These are phyloP conservation scores for Primulina huaijiensis DNA, from an alignment of 257 asterid species.

Conservation along the genomic window DNA sequence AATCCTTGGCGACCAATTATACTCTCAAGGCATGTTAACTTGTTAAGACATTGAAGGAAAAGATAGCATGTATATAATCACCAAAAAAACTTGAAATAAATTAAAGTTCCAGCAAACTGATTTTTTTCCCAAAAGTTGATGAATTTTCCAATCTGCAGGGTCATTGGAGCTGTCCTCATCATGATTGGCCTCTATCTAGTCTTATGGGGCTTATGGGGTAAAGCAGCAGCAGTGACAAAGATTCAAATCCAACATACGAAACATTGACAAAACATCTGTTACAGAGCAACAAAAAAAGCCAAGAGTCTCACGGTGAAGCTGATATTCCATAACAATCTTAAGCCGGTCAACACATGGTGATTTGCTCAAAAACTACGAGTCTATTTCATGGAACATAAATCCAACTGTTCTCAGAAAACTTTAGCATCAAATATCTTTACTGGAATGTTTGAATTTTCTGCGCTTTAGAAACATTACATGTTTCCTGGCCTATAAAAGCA, in stretches of 20 bases:
- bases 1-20: conserved; percentile 64
- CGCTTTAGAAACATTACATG: conserved; percentile 18
- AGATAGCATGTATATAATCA: neutral
- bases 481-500: conserved; percentile 17
- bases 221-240: conserved; percentile 62
- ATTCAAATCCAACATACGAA: conserved; percentile 38
- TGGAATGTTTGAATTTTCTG: conserved; percentile 22
- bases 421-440: conserved; percentile 26
- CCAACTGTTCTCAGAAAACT: conserved; percentile 26
- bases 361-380: conserved; percentile 8
- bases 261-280: conserved; percentile 60
- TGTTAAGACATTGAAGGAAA: conserved; percentile 19
- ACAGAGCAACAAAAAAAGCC: conserved; percentile 31
- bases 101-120: neutral
- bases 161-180: conserved; percentile 69
- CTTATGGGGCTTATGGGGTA: conserved; percentile 89
- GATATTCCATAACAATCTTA: conserved; percentile 40
- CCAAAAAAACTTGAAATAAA: neutral
- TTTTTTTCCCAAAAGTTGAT: neutral
- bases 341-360: conserved; percentile 18
- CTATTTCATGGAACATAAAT: conserved; percentile 12
- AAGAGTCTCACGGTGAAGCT: conserved; percentile 33
- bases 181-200: conserved; percentile 71
- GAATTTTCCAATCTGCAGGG: conserved; percentile 39
- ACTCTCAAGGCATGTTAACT: conserved; percentile 70